Base-by-base conservation (phyloP, 257 asterid genomes). In the Echium plantagineum region DNA sequence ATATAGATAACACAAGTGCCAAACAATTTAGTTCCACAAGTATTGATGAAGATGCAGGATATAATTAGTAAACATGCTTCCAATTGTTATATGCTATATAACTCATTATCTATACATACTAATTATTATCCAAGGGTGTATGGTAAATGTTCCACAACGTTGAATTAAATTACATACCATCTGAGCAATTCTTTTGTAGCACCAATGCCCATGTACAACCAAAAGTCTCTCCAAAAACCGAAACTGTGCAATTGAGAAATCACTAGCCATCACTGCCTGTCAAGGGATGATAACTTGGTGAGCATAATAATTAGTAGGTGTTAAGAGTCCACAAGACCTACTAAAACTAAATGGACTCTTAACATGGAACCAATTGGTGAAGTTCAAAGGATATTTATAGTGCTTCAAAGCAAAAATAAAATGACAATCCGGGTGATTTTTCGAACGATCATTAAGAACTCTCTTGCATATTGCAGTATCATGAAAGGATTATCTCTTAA, bases 201-300 rank as follows among this genome's bases (percentile, higher is more conserved):
- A 93, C 99, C 99, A 93, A 73, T 93, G 99, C 22, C 99, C 99
- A 64, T 93, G 99, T 32, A 93, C 81, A 16, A 93, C 97, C 62
- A 93, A 79, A 77, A 93, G 99, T 70, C 97, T 86, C 85, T 93
- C 99, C 68, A 93, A 77, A 74, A 93, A 93, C 65, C 81, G 94
- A 66, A 93, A 93, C 78, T 93, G 91, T 26, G 99, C 99, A 67
- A 93, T 89, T 21, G 99, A 76, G 77, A 93, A 93, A 70, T 93
- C 99, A 71, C 99, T 89, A 69, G 97, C 95, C 99, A 93, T 93
- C 78, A 93, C 99, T 64, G 99, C 99, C 99, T 93, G 89, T 83
- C 70, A 72, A 70, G 73, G 81, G 63, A 64, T 62, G 61, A 69
- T 59, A 55, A 58, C 59, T 70, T 70, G 66, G 75, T 76, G 60